A percentile compares a stretch with the other conserved stretches of the same genome.
phyloP scores from a whole-genome alignment of 225 moss, liverwort and hornwort species.

The Asterella californica region DNA sequence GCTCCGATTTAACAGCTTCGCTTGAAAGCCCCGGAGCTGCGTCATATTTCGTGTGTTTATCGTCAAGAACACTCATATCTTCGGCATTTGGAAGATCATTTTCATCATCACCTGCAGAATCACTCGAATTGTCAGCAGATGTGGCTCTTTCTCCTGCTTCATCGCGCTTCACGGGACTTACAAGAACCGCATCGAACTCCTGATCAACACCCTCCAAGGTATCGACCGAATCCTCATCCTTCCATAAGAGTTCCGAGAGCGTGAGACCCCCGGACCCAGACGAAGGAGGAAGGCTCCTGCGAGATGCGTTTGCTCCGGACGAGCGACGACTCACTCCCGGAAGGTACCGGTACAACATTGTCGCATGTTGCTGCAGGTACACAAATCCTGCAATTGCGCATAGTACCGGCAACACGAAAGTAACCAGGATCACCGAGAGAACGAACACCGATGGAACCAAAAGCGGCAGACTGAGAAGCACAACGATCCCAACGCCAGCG shows the following conservation, averaged over 20 bases:
- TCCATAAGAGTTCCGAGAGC: not conserved
- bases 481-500: constrained; percentile 20
- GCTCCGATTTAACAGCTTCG: not conserved
- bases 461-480: constrained; percentile 24
- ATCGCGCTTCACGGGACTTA: not conserved
- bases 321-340: not conserved
- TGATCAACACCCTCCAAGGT: constrained; percentile 20
- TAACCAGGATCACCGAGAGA: constrained; percentile 22
- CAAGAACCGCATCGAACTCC: constrained; percentile 25
- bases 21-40: not conserved
- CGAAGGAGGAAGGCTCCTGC: not conserved
- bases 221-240: constrained; percentile 11
- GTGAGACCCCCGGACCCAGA: not conserved
- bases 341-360: constrained; percentile 23
- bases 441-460: constrained; percentile 26
- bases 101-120: not conserved
- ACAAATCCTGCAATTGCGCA: constrained; percentile 26
- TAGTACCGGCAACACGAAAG: constrained; percentile 25
- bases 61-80: not conserved
- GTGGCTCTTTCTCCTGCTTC: not conserved
- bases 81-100: not conserved
- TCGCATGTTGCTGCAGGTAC: constrained; percentile 25
- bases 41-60: not conserved
- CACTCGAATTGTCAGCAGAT: not conserved
- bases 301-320: not conserved